Percentiles rank a stretch among this genome's conserved stretches.
These are phyloP conservation scores for Mycena albidolilacea DNA, from an alignment of 768 basidiomycete genomes.

Conservation along the genomic window DNA sequence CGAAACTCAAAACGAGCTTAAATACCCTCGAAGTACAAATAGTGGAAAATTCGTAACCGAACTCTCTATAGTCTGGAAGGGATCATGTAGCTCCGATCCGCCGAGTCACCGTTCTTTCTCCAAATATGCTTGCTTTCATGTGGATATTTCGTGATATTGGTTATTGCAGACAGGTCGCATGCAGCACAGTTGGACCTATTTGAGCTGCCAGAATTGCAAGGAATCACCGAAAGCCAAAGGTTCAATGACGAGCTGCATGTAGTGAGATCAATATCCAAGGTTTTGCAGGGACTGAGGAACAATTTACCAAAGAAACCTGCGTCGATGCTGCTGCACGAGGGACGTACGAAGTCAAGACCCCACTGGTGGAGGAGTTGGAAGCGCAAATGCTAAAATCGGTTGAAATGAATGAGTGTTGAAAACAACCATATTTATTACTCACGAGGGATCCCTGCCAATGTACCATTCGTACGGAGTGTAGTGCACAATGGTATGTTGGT, in stretches of 20 bases:
- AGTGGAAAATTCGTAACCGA: conserved; percentile 18
- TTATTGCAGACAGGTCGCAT: conserved; percentile 16
- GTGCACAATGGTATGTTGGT: conserved; percentile 24
- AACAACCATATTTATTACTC: conserved; percentile 17
- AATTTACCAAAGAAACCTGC: conserved; percentile 26
- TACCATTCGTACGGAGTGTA: conserved; percentile 29
- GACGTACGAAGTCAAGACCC: conserved; percentile 25
- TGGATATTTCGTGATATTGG: conserved; percentile 25
- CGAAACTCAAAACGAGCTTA: conserved; percentile 18
- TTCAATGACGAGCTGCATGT: conserved; percentile 28
- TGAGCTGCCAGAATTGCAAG: conserved; percentile 29
- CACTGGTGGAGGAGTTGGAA: conserved; percentile 24
- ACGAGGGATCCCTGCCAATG: conserved; percentile 24
- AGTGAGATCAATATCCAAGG: conserved; percentile 20
- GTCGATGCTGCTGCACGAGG: conserved; percentile 18
- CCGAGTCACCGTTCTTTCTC: conserved; percentile 19
- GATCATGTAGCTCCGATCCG: conserved; percentile 20
- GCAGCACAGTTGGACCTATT: conserved; percentile 17
- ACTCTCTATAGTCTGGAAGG: conserved; percentile 22
- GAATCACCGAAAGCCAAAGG: conserved; percentile 24
- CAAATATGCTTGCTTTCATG: conserved; percentile 21
- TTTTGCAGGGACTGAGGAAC: conserved; percentile 13
- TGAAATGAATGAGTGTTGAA: conserved; percentile 25
- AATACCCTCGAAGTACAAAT: conserved; percentile 19
- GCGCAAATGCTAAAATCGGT: conserved; percentile 24